These are phyloP conservation scores for Globisporangium ultimum DNA, from an alignment of 352 stramenopile species.

Conservation along the genomic window DNA sequence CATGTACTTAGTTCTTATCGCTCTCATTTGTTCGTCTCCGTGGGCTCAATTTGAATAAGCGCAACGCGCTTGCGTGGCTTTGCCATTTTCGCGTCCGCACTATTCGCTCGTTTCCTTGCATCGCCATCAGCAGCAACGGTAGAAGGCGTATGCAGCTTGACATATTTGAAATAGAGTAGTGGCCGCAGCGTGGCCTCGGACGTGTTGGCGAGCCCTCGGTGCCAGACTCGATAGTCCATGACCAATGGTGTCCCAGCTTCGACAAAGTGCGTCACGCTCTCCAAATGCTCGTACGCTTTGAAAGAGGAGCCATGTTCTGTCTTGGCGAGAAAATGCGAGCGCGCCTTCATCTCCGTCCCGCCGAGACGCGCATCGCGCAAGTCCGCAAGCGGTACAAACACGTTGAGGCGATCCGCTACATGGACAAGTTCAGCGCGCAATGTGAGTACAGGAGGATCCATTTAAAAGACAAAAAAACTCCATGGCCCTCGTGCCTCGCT, in stretches of 20 bases:
- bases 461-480: no score
- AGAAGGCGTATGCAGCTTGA: constrained; percentile 7
- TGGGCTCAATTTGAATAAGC: constrained; percentile 15
- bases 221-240: constrained; percentile 84
- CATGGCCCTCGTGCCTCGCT: constrained; percentile 30
- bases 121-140: not conserved
- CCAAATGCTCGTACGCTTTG: constrained; percentile 41
- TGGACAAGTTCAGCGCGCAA: not conserved
- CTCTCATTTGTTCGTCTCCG: no score
- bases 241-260: constrained; percentile 49
- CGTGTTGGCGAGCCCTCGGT: constrained; percentile 56
- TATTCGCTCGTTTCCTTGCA: constrained; percentile 5
- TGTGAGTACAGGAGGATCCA: no score
- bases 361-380: constrained; percentile 36
- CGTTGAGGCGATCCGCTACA: constrained; percentile 64
- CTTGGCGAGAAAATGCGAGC: constrained; percentile 48
- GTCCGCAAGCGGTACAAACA: constrained; percentile 67
- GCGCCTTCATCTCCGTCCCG: constrained; percentile 68
- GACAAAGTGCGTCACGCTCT: constrained; percentile 52
- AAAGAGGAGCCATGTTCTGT: constrained; percentile 35
- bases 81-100: not conserved
- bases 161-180: constrained; percentile 76
- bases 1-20: no score
- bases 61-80: constrained; percentile 42
- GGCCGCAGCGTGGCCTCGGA: constrained; percentile 37